Conservation (phyloP, 305 asterid genomes). For the Caryopteris hybrid region DNA sequence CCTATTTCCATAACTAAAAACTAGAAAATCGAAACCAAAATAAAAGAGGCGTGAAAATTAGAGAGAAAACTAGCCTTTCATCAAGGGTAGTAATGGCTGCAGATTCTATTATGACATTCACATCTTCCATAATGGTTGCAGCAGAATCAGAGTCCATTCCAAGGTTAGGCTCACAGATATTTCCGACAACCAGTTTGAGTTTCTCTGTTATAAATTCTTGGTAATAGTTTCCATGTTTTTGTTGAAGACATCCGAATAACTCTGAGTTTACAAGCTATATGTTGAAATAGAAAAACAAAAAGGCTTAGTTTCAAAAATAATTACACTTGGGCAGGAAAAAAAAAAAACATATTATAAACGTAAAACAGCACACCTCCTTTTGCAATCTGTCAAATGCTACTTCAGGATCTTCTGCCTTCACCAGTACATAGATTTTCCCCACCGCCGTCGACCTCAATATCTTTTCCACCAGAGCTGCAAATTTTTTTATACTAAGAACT, state of each 20-base stretch:
- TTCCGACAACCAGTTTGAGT: conserved; percentile 21
- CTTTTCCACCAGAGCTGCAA: no score
- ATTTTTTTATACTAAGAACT: no score
- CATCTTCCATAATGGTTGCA: conserved; percentile 2
- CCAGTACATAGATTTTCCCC: conserved; percentile 20
- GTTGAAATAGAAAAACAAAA: not conserved
- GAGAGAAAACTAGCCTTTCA: conserved; percentile 16
- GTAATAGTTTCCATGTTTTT: conserved; percentile 15
- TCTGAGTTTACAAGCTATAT: conserved; percentile 19
- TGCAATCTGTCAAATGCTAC: conserved; percentile 16
- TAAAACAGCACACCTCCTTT: conserved; percentile 12
- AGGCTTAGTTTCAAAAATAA: not conserved
- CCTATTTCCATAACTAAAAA: no score
- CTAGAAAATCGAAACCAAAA: no score
- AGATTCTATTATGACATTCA: conserved; percentile 19
- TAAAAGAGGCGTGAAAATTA: no score
- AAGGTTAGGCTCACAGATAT: conserved; percentile 18
- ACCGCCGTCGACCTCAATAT: not conserved
- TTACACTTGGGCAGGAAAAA: not conserved
- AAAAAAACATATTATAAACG: not conserved
- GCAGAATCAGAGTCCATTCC: conserved; percentile 21
- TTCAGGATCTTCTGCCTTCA: conserved; percentile 19
- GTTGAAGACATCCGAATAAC: conserved; percentile 12
- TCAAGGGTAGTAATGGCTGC: conserved; percentile 28
- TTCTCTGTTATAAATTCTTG: conserved; percentile 15